Evolutionary conservation across 176 grass and related monocot genomes (phyloP), one percentile per base, ranked within the genome.

Genomic region (Tuctoria greenei): DNA sequence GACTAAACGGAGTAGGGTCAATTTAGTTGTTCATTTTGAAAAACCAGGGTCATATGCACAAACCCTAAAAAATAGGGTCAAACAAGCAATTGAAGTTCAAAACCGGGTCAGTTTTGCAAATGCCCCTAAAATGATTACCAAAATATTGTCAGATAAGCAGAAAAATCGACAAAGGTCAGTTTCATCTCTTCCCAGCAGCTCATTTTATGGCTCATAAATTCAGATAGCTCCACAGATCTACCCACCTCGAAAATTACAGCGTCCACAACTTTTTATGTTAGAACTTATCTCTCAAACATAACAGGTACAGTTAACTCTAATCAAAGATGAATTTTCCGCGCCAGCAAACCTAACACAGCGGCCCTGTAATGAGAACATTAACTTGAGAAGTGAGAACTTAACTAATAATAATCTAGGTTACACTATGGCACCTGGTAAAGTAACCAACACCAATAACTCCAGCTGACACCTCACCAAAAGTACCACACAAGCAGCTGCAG

Each of bases 371-470:
- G 40, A 36, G 37, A 28, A 77, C 20, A 49, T 27, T 46, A 75
- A 20, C 62, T 40, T 6, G 2, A 21, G 20, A 20, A 58, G 47
- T 23, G 60, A 44, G 54, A 62, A 43, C 56, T 69, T 15, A 28
- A 40, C 46, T 28, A 25, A 46, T 1, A 49, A 8, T 27, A 49
- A 8, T 27, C 43, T 15, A 51, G 7, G 24, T 21, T 40, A 21
- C 47, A 66, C 49, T 14, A 46, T 73, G 55, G 50, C 27, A 73
- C n/a, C 52, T 38, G 74, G 35, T 18, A 42, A 72, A 27, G 26
- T 38, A 55, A 58, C 10, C 3, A 58, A 64, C 35, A 73, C 49
- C 25, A 73, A 75, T 36, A 72, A 66, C 60, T 84, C 66, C 45
- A 76, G 37, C 21, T 52, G 74, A 56, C 34, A 85, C n/a, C 39